Conservation (phyloP, 768 basidiomycete species). For the Collybia mongolica region DNA sequence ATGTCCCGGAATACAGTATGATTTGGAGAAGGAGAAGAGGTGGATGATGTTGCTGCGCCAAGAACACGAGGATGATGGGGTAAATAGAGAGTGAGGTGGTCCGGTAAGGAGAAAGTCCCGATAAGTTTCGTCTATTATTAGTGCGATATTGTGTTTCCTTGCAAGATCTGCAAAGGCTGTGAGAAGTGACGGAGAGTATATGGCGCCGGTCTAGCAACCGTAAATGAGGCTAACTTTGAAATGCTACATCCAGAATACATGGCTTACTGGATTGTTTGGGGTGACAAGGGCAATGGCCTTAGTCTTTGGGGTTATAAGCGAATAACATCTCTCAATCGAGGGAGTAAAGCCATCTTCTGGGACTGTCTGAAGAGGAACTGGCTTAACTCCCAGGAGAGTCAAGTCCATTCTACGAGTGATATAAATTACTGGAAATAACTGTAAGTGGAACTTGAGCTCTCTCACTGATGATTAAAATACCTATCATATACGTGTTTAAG, state of each 20-base stretch:
- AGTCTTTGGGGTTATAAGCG: conserved; percentile 55
- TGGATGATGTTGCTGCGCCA: conserved; percentile 69
- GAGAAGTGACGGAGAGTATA: conserved; percentile 58
- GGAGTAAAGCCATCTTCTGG: conserved; percentile 60
- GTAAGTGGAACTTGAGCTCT: background rate
- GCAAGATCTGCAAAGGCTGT: conserved; percentile 62
- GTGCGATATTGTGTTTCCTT: conserved; percentile 47
- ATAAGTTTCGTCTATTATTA: conserved; percentile 89
- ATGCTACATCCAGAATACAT: background rate
- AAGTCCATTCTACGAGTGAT: conserved; percentile 56
- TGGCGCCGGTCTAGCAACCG: conserved; percentile 58
- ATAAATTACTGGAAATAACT: background rate
- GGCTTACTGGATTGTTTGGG: conserved; percentile 73
- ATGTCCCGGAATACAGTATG: conserved; percentile 80
- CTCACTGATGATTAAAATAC: conserved; percentile 70
- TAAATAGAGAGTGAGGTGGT: conserved; percentile 57
- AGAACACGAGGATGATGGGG: conserved; percentile 23
- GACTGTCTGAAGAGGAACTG: conserved; percentile 52
- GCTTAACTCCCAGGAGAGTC: conserved; percentile 57
- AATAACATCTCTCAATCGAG: conserved; percentile 44
- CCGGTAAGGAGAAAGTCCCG: conserved; percentile 65
- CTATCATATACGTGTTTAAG: conserved; percentile 22
- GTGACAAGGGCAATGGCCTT: conserved; percentile 74
- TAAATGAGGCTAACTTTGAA: background rate
- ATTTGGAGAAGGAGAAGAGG: conserved; percentile 81